A percentile compares a stretch with the other conserved stretches of the same genome.
phyloP scores from a whole-genome alignment of 164 flowering plant genomes.

The Aristolochia californica region DNA sequence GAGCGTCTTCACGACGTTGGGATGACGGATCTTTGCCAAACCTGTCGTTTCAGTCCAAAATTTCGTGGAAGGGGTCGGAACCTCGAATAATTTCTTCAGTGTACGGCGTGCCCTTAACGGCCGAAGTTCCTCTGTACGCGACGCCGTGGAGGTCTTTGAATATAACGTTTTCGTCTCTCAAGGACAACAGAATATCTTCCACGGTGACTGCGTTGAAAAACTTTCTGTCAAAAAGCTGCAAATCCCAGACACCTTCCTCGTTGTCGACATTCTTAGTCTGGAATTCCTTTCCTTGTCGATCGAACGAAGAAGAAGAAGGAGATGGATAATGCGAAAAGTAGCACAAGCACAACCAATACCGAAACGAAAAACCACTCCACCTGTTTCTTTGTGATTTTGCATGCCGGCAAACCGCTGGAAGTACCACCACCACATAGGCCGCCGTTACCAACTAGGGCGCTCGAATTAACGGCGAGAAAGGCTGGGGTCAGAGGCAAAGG shows the following conservation, averaged over 20 bases:
- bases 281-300: constrained; percentile 12
- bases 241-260: constrained; percentile 48
- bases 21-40: constrained; percentile 38
- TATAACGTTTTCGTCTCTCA: constrained; percentile 27
- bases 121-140: constrained; percentile 30
- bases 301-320: constrained; percentile 12
- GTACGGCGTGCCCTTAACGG: constrained; percentile 18
- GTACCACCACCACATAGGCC: constrained; percentile 47
- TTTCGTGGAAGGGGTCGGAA: constrained; percentile 12
- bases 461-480: constrained; percentile 55
- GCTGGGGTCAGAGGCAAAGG: constrained; percentile 57
- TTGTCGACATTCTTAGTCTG: constrained; percentile 28
- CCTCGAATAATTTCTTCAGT: constrained; percentile 28
- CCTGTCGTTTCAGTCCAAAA: constrained; percentile 30
- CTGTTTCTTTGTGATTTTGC: constrained; percentile 22
- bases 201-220: constrained; percentile 27
- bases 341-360: constrained; percentile 16
- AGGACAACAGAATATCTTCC: constrained; percentile 31
- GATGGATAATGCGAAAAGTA: constrained; percentile 9
- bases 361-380: constrained; percentile 32
- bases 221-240: constrained; percentile 37
- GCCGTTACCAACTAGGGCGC: constrained; percentile 49
- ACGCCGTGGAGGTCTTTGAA: constrained; percentile 22
- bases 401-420: constrained; percentile 45
- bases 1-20: constrained; percentile 35